These are phyloP conservation scores for Ambrosia hybrid DNA, from an alignment of 140 eudicot genomes.

Conservation along the genomic window DNA sequence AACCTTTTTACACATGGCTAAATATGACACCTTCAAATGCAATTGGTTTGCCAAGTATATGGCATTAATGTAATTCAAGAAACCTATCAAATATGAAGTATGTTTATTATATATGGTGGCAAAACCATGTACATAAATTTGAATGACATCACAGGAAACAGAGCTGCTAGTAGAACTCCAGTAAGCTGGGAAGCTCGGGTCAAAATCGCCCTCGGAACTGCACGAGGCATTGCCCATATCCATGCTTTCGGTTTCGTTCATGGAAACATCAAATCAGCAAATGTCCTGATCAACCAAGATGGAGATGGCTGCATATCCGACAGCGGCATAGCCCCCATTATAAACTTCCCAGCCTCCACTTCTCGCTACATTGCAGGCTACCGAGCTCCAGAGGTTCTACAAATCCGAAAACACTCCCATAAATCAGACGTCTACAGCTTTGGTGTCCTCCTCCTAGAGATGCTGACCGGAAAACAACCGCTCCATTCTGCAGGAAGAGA, in stretches of 20 bases:
- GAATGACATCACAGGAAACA: constrained; percentile 44
- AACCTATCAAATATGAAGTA: too few relatives aligned
- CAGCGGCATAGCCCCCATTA: constrained; percentile 59
- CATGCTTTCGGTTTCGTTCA: constrained; percentile 63
- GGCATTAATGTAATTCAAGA: too few relatives aligned
- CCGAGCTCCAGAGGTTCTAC: constrained; percentile 76
- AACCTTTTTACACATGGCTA: too few relatives aligned
- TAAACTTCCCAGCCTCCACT: constrained; percentile 53
- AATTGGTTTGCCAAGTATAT: too few relatives aligned
- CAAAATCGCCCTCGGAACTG: constrained; percentile 70
- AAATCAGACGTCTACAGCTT: constrained; percentile 86
- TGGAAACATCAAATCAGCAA: constrained; percentile 77
- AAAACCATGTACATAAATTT: neutral
- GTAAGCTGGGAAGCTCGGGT: constrained; percentile 72
- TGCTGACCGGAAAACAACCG: constrained; percentile 76
- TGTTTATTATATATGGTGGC: too few relatives aligned
- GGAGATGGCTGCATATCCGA: constrained; percentile 61
- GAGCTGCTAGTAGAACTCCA: constrained; percentile 46
- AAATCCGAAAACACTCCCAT: constrained; percentile 57
- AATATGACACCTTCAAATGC: too few relatives aligned
- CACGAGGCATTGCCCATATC: constrained; percentile 71
- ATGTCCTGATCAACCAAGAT: constrained; percentile 65
- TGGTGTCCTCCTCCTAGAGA: constrained; percentile 79
- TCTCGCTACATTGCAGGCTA: constrained; percentile 56
- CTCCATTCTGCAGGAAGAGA: constrained; percentile 69